phyloP scores from a whole-genome alignment of 208 protist species.

The Acanthamoeba culbertsoni region DNA sequence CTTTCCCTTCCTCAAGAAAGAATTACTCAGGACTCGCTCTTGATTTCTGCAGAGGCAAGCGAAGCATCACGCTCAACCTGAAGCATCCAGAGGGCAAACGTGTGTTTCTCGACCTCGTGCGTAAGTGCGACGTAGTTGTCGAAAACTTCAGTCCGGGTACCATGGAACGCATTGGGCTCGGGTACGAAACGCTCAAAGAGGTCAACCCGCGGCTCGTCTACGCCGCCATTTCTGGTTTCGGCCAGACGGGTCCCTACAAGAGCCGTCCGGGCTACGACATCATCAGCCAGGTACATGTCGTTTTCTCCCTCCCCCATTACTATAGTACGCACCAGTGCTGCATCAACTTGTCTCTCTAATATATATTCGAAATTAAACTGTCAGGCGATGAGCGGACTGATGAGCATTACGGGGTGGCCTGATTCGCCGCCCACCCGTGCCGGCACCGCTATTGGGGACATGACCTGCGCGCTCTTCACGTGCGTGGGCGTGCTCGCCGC shows the following conservation, averaged over 20 bases:
- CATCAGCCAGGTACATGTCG: constrained; percentile 23
- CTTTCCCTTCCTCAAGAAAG: background rate
- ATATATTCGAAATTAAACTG: background rate
- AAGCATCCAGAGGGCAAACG: constrained; percentile 9
- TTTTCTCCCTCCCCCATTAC: background rate
- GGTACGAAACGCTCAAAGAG: background rate
- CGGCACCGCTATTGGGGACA: constrained; percentile 24
- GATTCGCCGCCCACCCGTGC: constrained; percentile 21
- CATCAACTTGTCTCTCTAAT: background rate
- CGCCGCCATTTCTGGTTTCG: constrained; percentile 32
- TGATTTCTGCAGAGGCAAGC: background rate
- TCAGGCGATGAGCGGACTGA: constrained; percentile 36
- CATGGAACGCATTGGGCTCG: constrained; percentile 41
- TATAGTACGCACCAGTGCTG: background rate
- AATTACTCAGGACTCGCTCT: background rate
- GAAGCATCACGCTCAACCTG: constrained; percentile 50
- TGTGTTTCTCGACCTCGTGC: constrained; percentile 44
- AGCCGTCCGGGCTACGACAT: constrained; percentile 50
- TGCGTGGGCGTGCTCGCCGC: constrained; percentile 34
- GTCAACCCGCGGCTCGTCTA: constrained; percentile 39
- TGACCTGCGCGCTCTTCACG: constrained; percentile 33
- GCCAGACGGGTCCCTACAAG: constrained; percentile 19
- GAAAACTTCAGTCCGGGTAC: constrained; percentile 55
- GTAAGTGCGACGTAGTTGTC: background rate
- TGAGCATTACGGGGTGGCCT: constrained; percentile 50